These are phyloP conservation scores for Xenoacremonium recifei DNA, from an alignment of 2,329 filamentous ascomycete species.

Conservation along the genomic window DNA sequence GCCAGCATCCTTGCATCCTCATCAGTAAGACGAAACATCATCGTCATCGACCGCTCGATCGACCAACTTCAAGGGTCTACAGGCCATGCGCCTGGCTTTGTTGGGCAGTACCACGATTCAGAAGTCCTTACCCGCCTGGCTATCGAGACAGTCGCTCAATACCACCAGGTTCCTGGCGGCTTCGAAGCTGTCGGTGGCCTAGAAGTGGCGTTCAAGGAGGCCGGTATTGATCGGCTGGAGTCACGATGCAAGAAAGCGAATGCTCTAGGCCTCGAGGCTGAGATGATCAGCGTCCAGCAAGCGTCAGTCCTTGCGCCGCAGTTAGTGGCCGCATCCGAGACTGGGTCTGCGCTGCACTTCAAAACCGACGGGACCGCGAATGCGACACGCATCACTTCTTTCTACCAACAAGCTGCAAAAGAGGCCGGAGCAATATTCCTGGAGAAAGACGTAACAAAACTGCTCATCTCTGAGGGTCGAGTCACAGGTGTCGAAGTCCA, in stretches of 20 bases:
- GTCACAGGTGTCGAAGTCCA: constrained; percentile 10
- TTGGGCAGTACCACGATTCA: constrained; percentile 24
- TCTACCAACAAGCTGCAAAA: constrained; percentile 15
- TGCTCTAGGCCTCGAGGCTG: constrained; percentile 8
- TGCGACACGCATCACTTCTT: constrained; percentile 11
- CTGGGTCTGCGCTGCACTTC: constrained; percentile 15
- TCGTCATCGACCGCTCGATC: constrained; percentile 18
- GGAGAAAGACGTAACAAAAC: constrained; percentile 11
- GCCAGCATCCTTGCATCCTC: constrained; percentile 13
- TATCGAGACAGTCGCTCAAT: constrained; percentile 19
- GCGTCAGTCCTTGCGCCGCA: constrained; percentile 14
- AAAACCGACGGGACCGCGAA: constrained; percentile 19
- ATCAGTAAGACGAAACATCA: constrained; percentile 9
- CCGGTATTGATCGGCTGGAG: constrained; percentile 9
- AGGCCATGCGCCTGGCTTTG: constrained; percentile 18
- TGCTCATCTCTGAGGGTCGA: not conserved
- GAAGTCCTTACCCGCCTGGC: constrained; percentile 19
- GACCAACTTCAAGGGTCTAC: constrained; percentile 14
- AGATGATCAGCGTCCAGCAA: constrained; percentile 10
- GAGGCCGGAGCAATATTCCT: constrained; percentile 9
- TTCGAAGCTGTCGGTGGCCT: constrained; percentile 19
- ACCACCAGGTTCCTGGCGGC: constrained; percentile 17
- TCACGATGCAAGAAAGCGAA: constrained; percentile 7
- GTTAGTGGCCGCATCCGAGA: constrained; percentile 8
- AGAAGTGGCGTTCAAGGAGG: constrained; percentile 15